phyloP scores from a whole-genome alignment of 257 asterid species.

The Nicotiana obtusifolia region DNA sequence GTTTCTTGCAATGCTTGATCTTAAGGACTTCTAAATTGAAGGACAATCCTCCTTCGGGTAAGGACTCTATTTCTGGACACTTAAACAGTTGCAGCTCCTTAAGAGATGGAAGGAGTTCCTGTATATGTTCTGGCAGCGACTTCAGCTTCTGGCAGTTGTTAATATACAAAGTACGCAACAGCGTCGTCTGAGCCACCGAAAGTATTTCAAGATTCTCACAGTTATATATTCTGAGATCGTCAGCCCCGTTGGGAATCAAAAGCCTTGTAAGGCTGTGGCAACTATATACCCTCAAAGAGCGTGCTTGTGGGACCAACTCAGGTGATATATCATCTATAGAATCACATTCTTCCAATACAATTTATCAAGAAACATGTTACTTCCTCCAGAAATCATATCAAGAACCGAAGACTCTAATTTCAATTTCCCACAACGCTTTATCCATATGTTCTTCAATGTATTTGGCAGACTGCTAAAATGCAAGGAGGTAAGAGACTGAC shows the following conservation, averaged over 20 bases:
- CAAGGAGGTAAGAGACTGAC: background rate
- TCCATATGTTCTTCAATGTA: background rate
- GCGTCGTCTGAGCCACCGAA: background rate
- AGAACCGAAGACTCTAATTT: background rate
- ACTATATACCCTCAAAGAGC: rapidly evolving
- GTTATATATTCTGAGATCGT: rapidly evolving
- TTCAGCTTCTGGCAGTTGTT: background rate
- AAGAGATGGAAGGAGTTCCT: slow-evolving; percentile 11
- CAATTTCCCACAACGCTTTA: background rate
- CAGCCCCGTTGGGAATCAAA: background rate
- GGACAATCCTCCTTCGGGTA: slow-evolving; percentile 15
- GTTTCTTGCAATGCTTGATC: background rate
- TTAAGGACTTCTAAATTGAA: background rate
- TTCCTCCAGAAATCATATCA: background rate
- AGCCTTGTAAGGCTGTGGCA: background rate
- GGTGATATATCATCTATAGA: background rate
- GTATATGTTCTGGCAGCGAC: background rate
- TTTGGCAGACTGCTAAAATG: background rate
- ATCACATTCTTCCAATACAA: rapidly evolving
- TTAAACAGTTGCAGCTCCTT: rapidly evolving
- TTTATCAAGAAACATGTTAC: background rate
- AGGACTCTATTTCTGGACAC: slow-evolving; percentile 5
- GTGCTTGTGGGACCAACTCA: background rate
- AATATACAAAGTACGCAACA: background rate
- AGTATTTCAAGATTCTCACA: background rate